phyloP scores from a whole-genome alignment of 1,284 basidiomycete genomes.

The Microbotryum scabiosae region DNA sequence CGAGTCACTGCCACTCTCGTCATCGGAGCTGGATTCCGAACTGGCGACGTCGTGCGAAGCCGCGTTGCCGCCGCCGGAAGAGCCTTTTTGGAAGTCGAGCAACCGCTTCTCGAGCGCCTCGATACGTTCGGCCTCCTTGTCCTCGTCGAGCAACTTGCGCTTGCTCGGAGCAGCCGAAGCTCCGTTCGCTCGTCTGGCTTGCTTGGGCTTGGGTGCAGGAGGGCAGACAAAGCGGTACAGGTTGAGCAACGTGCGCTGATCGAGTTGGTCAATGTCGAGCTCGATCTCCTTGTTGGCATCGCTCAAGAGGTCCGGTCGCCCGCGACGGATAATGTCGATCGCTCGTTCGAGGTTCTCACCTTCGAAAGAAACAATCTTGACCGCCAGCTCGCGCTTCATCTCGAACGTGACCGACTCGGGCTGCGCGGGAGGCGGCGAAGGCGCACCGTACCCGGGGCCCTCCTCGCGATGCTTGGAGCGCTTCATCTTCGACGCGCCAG shows the following conservation, averaged over 20 bases:
- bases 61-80: conserved; percentile 2
- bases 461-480: conserved; percentile 1
- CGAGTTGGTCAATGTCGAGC: conserved; percentile 84
- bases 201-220: conserved; percentile 55
- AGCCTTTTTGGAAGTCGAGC: conserved; percentile 58
- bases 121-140: conserved; percentile 80
- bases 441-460: no score
- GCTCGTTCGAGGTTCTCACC: conserved; percentile 41
- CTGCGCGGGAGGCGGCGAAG: conserved; percentile 1
- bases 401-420: conserved; percentile 77
- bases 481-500: conserved; percentile 5
- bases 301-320: conserved; percentile 60
- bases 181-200: conserved; percentile 53
- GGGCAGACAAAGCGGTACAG: conserved; percentile 79
- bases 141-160: conserved; percentile 66
- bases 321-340: conserved; percentile 76
- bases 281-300: conserved; percentile 86
- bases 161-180: conserved; percentile 54
- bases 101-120: conserved; percentile 72
- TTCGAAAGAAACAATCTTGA: conserved; percentile 56
- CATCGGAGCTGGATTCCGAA: conserved; percentile 47
- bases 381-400: conserved; percentile 92
- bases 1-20: conserved; percentile 51
- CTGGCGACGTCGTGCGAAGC: conserved; percentile 21
- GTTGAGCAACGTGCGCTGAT: conserved; percentile 70